Evolutionary conservation across 1,139 yeast species (phyloP).

Genomic region (Candida anutae): DNA sequence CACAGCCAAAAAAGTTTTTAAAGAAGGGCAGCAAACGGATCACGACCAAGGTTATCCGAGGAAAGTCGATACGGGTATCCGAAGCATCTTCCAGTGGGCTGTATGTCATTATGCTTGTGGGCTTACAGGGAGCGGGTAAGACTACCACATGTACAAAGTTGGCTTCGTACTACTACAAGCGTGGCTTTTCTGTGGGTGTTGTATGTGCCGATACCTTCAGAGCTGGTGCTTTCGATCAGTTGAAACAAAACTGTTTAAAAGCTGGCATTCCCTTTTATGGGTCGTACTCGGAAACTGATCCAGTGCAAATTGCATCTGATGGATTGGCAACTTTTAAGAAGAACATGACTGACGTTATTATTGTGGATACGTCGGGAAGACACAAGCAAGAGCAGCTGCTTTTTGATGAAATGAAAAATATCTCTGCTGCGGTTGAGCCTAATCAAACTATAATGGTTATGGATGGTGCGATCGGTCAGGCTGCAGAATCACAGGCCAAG

Average conservation of each 20-base stretch:
- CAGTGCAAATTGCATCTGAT: slow-evolving; percentile 82
- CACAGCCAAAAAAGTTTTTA: slow-evolving; percentile 68
- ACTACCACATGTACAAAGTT: slow-evolving; percentile 95
- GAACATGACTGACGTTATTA: slow-evolving; percentile 87
- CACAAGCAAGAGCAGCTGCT: slow-evolving; percentile 92
- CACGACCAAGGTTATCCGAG: slow-evolving; percentile 15
- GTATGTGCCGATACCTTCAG: slow-evolving; percentile 99
- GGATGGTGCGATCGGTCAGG: slow-evolving; percentile 97
- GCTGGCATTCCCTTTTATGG: slow-evolving; percentile 94
- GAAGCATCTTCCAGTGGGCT: slow-evolving; percentile 14
- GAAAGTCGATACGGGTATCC: slow-evolving; percentile 22
- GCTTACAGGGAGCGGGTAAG: slow-evolving; percentile 98
- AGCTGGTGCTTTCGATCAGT: slow-evolving; percentile 98
- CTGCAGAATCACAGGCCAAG: slow-evolving; percentile 89
- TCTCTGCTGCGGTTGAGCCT: slow-evolving; percentile 78
- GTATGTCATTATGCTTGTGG: slow-evolving; percentile 90
- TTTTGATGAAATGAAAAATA: slow-evolving; percentile 92
- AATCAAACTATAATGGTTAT: slow-evolving; percentile 95
- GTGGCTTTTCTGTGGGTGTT: slow-evolving; percentile 91
- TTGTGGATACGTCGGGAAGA: slow-evolving; percentile 97
- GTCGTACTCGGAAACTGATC: slow-evolving; percentile 91
- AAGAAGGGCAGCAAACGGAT: slow-evolving; percentile 4
- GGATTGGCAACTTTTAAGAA: slow-evolving; percentile 90
- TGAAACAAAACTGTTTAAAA: slow-evolving; percentile 94
- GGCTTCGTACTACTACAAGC: slow-evolving; percentile 87